Base-by-base conservation (phyloP, 192 early-diverging fungal species). In the Entomortierella beljakovae region DNA sequence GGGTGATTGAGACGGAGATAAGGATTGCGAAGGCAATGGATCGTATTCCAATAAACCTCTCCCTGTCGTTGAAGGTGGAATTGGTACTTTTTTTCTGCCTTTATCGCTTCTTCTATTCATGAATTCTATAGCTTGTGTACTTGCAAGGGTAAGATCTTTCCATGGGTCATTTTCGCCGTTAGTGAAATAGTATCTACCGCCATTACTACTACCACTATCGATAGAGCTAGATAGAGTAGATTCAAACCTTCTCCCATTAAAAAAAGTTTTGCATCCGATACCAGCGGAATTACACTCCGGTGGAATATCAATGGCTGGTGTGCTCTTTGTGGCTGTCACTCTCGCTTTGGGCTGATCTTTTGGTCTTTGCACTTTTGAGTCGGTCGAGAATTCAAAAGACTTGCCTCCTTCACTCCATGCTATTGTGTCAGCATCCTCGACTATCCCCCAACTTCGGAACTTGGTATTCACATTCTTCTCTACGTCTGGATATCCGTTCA, bases 111-210 rank as follows among this genome's bases (percentile, higher is more conserved):
- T 43, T 7, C 25, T 32, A 7, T 50, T 73, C 10, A 76, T 32
- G 18, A 66, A 68, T n/a, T 61, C 65, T 2, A 55, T 61, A 0
- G 77, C 71, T 0, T 57, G 52, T 3, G 55, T 4, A 26, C 66
- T 66, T 0, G 68, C 70, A 6, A 83, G 81, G 0, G 85, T 88
- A 29, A 91, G 71, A 49, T 80, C 69, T 59, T 82, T 85, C 90
- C 88, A 91, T 1, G 88, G 89, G 58, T 90, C 91, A 28, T 82
- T 82, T 61, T 89, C 83, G 7, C 89, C 91, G 55, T 92, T 89
- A 49, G 90, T 89, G 86, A 94, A 37, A 86, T 85, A 46, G 89
- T 88, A 62, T 82, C 84, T 43, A 56, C 82, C 68, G 76, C 82
- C 22, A 25, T 28, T 31, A 1, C 25, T 23, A 26, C 57, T 34